Evolutionary conservation across 345 rosid species (phyloP).

Genomic region (Boechera retrofracta): DNA sequence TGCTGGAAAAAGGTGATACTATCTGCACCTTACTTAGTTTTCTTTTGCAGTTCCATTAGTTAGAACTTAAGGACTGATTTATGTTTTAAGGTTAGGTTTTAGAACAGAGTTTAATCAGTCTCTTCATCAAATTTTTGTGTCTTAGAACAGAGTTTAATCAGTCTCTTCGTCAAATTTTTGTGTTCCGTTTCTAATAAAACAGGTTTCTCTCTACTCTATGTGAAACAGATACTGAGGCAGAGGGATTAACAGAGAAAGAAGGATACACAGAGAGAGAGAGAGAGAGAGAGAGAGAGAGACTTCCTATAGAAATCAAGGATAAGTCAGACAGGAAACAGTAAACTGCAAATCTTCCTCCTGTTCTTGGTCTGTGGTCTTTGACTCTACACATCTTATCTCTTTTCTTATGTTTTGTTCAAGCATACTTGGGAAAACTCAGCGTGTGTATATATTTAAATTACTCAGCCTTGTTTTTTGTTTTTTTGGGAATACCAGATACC

Average conservation of each 20-base stretch:
- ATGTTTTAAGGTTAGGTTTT: not conserved
- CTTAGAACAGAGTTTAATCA: constrained; percentile 14
- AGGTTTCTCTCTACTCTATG: not conserved
- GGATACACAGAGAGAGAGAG: not conserved
- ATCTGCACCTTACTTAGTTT: constrained; percentile 5
- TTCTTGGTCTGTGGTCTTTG: constrained; percentile 17
- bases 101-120: constrained; percentile 12
- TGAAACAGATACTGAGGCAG: constrained; percentile 28
- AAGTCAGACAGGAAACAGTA: constrained; percentile 5
- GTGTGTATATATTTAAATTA: constrained; percentile 16
- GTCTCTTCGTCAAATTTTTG: constrained; percentile 7
- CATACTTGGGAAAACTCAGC: constrained; percentile 4
- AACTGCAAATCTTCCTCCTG: constrained; percentile 30
- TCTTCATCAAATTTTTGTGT: constrained; percentile 13
- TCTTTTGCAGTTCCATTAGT: constrained; percentile 2
- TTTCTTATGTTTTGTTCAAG: constrained; percentile 22
- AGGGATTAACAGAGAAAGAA: constrained; percentile 20
- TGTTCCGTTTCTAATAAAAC: constrained; percentile 25
- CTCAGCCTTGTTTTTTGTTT: not conserved
- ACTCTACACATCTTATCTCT: not conserved
- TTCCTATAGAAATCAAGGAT: constrained; percentile 23
- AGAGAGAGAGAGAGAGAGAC: not conserved
- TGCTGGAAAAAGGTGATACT: too few species aligned
- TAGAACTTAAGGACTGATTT: not conserved
- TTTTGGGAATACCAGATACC: not conserved